Evolutionary conservation across 345 rosid genomes (phyloP).

Genomic region (Diplotaxis tenuifolia): DNA sequence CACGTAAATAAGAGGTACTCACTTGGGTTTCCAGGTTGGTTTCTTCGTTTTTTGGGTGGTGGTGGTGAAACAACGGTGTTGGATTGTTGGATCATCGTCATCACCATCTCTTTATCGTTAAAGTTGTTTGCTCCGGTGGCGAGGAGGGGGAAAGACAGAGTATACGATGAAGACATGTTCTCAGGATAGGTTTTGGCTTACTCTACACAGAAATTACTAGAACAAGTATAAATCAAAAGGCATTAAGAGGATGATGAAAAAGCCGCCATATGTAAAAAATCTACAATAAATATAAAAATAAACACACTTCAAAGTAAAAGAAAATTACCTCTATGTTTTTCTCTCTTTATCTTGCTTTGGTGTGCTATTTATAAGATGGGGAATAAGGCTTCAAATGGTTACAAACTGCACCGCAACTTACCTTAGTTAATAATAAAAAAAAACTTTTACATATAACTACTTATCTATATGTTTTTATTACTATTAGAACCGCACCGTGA

Average conservation of each 20-base stretch:
- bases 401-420: too few species aligned
- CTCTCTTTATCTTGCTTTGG: slow-evolving; percentile 13
- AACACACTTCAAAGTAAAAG: slow-evolving; percentile 17
- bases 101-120: slow-evolving; percentile 9
- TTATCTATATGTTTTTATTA: too few species aligned
- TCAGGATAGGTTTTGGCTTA: slow-evolving; percentile 7
- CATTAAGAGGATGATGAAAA: slow-evolving; percentile 20
- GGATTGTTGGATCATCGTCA: slow-evolving; percentile 24
- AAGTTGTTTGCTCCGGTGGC: slow-evolving; percentile 7
- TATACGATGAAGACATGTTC: slow-evolving; percentile 34
- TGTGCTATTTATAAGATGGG: too few species aligned
- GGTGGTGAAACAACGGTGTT: slow-evolving; percentile 47
- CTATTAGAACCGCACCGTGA: too few species aligned
- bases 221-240: slow-evolving; percentile 32
- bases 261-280: slow-evolving; percentile 8
- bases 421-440: too few species aligned
- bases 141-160: slow-evolving; percentile 24
- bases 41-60: slow-evolving; percentile 59
- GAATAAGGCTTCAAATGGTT: too few species aligned
- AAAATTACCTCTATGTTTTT: slow-evolving; percentile 9
- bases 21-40: slow-evolving; percentile 76
- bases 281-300: slow-evolving; percentile 8
- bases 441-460: too few species aligned
- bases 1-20: slow-evolving; percentile 34
- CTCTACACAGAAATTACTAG: slow-evolving; percentile 23